These are phyloP conservation scores for Fagopyrum tataricum DNA, from an alignment of 148 eudicot species.

Conservation along the genomic window DNA sequence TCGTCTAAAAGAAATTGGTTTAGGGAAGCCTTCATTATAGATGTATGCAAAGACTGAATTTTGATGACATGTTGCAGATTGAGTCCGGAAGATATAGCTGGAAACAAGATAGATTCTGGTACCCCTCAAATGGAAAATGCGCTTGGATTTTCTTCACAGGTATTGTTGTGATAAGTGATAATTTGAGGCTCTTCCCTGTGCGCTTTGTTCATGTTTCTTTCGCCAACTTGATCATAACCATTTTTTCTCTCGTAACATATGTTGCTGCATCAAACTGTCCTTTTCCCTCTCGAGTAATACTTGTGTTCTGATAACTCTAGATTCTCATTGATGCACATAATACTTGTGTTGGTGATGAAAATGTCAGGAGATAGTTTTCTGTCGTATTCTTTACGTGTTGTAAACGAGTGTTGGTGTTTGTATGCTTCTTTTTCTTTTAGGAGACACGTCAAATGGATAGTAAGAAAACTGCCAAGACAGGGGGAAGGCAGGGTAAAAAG, in stretches of 20 bases:
- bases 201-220: background rate
- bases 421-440: slow-evolving; percentile 21
- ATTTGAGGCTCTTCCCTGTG: background rate
- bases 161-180: slow-evolving; percentile 3
- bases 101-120: slow-evolving; percentile 22
- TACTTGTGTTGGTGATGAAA: background rate
- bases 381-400: background rate
- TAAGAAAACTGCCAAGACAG: slow-evolving; percentile 43
- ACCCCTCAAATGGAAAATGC: slow-evolving; percentile 19
- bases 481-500: slow-evolving; percentile 56
- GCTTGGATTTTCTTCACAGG: slow-evolving; percentile 23
- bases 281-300: too few relatives aligned
- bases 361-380: background rate
- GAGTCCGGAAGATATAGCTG: slow-evolving; percentile 25
- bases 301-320: background rate
- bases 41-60: background rate
- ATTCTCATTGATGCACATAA: background rate
- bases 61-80: slow-evolving; percentile 18
- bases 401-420: background rate
- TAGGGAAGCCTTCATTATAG: background rate
- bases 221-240: background rate
- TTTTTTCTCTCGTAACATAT: background rate
- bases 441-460: slow-evolving; percentile 35
- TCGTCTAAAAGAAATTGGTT: background rate
- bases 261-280: background rate